Percentiles rank a stretch among this genome's conserved stretches.
Conservation (phyloP, 306 rosid species). For the Sechiopsis laciniata region DNA sequence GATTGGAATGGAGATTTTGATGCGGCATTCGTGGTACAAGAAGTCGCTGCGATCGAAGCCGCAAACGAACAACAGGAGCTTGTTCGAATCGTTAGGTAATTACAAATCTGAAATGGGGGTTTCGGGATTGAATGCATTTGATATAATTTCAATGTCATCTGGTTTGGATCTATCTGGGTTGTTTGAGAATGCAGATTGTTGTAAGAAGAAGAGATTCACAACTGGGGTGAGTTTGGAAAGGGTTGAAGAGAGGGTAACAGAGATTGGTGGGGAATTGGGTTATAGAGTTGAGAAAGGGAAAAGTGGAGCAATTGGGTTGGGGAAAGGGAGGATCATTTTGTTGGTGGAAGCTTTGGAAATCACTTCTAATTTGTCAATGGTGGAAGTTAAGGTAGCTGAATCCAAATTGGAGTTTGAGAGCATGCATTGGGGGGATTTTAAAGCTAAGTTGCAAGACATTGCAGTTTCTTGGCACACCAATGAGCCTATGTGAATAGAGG, state of each 20-base stretch:
- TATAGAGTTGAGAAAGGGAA: slow-evolving; percentile 56
- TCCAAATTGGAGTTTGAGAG: slow-evolving; percentile 56
- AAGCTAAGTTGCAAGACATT: slow-evolving; percentile 40
- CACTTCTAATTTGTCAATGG: slow-evolving; percentile 39
- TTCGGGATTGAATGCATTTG: slow-evolving; percentile 63
- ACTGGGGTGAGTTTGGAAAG: slow-evolving; percentile 31
- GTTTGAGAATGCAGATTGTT: slow-evolving; percentile 35
- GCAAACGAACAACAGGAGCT: slow-evolving; percentile 4
- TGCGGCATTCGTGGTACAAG: slow-evolving; percentile 47
- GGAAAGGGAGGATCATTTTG: slow-evolving; percentile 53
- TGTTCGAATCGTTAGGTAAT: slow-evolving; percentile 27
- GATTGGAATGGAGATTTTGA: slow-evolving; percentile 37
- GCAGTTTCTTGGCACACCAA: slow-evolving; percentile 52
- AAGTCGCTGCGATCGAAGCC: slow-evolving; percentile 28
- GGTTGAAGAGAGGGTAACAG: slow-evolving; percentile 58
- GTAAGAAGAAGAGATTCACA: slow-evolving; percentile 44
- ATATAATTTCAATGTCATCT: slow-evolving; percentile 82
- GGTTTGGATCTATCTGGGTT: slow-evolving; percentile 74
- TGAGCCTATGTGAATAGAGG: background rate
- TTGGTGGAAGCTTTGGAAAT: slow-evolving; percentile 50
- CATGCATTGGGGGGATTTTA: slow-evolving; percentile 48
- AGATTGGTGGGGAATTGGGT: slow-evolving; percentile 49
- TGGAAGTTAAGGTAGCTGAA: slow-evolving; percentile 47
- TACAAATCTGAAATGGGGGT: slow-evolving; percentile 15
- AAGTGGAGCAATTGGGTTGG: slow-evolving; percentile 52